These are phyloP conservation scores for Tilletia indica DNA, from an alignment of 1,284 basidiomycete genomes.

Conservation along the genomic window DNA sequence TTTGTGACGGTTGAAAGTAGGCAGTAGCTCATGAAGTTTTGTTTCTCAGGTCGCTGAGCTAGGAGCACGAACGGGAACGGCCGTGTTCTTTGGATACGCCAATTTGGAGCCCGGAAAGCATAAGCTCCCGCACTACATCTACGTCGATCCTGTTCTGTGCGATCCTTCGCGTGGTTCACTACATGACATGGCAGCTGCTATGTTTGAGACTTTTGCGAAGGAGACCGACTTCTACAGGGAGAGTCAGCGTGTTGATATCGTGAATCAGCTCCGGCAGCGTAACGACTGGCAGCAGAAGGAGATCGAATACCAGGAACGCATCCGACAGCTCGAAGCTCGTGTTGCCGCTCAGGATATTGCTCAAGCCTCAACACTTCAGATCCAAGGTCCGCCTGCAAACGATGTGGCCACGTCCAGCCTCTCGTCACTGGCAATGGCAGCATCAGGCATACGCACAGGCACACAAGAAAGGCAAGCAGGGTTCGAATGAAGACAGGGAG, in stretches of 20 bases:
- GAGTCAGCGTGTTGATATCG: neutral
- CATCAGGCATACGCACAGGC: no score
- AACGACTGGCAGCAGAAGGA: neutral
- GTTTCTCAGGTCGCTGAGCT: neutral
- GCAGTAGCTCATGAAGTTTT: no score
- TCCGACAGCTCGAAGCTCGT: neutral
- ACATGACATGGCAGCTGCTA: neutral
- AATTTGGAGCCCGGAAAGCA: neutral
- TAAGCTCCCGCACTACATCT: neutral
- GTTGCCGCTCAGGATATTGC: no score
- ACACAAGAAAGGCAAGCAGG: no score
- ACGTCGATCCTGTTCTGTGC: neutral
- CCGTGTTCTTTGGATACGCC: neutral
- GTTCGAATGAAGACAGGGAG: no score
- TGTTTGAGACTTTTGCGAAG: neutral
- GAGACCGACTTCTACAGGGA: conserved; percentile 1
- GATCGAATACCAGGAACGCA: neutral
- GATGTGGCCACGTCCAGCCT: no score
- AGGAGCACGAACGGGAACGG: neutral
- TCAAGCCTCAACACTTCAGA: no score
- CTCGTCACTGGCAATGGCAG: no score
- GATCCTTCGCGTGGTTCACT: neutral
- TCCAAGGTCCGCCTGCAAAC: no score
- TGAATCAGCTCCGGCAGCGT: neutral
- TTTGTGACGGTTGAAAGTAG: no score